Base-by-base conservation (phyloP, 306 rosid genomes). In the Rosa persica region DNA sequence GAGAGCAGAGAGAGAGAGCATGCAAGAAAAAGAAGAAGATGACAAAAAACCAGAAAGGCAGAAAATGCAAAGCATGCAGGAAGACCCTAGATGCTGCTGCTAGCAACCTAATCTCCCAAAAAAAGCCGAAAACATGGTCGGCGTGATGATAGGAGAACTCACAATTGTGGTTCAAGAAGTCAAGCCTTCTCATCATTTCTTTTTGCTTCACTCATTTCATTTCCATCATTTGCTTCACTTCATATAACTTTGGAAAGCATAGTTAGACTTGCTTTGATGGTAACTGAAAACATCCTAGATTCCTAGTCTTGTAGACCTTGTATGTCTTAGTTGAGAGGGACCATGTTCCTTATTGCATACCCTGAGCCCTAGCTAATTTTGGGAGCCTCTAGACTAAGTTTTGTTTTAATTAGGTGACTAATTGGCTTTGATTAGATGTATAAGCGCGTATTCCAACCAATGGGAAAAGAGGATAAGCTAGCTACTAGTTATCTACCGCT, bases 111-210 rank as follows among this genome's bases (percentile, higher is more conserved):
- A 79, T 82, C 85, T 77, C 87, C 87, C 86, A 61, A 25, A 34
- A 34, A 86, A 85, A 85, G 83, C 73, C 80, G 49, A 65, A 70
- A 1, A 80, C 88, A 85, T 78, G 93, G 90, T 86, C 91, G 92
- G 93, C 86, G 82, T 70, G 20, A 75, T 89, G 85, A 84, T 27
- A 82, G 80, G 80, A 10, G 71, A 79, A 72, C 76, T 9, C 75
- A 67, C 4, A 74, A 19, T 8, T 4, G 71, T 66, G 71, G 47
- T 66, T 66, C 54, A 69, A 82, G 78, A 92, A 92, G 89, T 90
- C 89, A 84, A 85, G 75, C 39, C 71, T 27, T 80, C 80, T 68
- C 73, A 68, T 42, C 11, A 68, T 67, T 86, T 27, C 16, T 67
- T 76, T 70, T 84, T 67, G 51, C 78, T 22, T 44, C 52, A 25